These are phyloP conservation scores for Rhodotorula diobovata DNA, from an alignment of 768 basidiomycete genomes.

Conservation along the genomic window DNA sequence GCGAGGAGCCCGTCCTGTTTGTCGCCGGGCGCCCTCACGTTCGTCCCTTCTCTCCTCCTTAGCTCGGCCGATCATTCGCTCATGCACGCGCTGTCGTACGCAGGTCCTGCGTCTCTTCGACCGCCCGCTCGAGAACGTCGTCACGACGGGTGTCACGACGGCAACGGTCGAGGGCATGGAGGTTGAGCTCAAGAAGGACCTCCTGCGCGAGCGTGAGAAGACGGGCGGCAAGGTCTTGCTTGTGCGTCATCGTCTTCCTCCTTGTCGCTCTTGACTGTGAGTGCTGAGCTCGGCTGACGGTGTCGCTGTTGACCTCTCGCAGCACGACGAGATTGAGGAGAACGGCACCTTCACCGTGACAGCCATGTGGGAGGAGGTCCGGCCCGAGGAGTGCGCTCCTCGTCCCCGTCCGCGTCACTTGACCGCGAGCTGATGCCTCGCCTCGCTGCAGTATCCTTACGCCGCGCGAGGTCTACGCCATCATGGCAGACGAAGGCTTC, in stretches of 20 bases:
- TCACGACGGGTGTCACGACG: slow-evolving; percentile 94
- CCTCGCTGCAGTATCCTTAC: slow-evolving; percentile 66
- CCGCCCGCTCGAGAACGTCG: slow-evolving; percentile 86
- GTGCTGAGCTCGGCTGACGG: slow-evolving; percentile 57
- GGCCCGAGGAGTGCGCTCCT: slow-evolving; percentile 40
- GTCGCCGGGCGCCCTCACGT: slow-evolving; percentile 54
- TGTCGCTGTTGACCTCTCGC: background rate
- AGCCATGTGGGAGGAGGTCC: slow-evolving; percentile 87
- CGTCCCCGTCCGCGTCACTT: too few species aligned
- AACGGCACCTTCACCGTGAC: slow-evolving; percentile 85
- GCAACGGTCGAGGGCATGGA: slow-evolving; percentile 89
- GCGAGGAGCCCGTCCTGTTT: slow-evolving; percentile 66
- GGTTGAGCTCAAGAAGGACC: slow-evolving; percentile 55
- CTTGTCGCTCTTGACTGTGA: slow-evolving; percentile 56
- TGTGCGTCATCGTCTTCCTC: slow-evolving; percentile 50
- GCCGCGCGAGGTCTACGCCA: slow-evolving; percentile 50
- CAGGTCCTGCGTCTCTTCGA: slow-evolving; percentile 85
- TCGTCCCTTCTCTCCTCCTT: background rate
- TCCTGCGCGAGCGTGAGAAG: slow-evolving; percentile 67
- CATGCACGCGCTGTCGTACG: slow-evolving; percentile 52
- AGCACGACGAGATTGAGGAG: slow-evolving; percentile 86
- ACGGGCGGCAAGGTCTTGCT: slow-evolving; percentile 71
- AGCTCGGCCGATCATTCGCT: background rate
- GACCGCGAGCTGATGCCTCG: background rate
- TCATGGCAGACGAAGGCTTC: slow-evolving; percentile 60